Evolutionary conservation across 169 alveolate genomes (phyloP).

Genomic region (Plasmodium berghei): DNA sequence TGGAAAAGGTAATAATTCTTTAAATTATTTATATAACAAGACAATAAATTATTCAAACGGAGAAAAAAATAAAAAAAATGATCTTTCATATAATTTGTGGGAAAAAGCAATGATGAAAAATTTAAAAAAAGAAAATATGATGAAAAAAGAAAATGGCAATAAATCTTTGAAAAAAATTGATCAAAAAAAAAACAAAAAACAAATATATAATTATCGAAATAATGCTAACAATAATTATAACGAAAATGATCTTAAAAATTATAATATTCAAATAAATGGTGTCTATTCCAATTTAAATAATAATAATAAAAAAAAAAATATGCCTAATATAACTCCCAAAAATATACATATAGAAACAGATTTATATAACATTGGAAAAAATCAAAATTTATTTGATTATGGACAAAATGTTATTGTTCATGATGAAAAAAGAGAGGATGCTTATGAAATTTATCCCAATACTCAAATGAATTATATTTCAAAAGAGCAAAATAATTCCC

Average conservation of each 20-base stretch:
- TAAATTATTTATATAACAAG: conserved; percentile 7
- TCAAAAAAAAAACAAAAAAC: background rate
- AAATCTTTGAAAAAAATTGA: background rate
- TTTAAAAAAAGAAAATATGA: conserved; percentile 16
- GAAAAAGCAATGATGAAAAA: conserved; percentile 22
- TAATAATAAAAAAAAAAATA: background rate
- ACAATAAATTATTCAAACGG: background rate
- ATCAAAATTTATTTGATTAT: background rate
- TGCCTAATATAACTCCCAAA: background rate
- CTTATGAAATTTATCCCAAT: conserved; percentile 17
- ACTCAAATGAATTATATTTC: conserved; percentile 1
- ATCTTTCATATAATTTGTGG: conserved; percentile 52
- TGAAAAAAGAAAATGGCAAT: background rate
- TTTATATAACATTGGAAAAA: conserved; percentile 3
- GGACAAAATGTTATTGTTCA: conserved; percentile 10
- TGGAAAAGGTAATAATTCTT: background rate
- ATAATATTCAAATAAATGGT: conserved; percentile 29
- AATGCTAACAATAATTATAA: background rate
- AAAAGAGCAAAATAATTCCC: background rate
- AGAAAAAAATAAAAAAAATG: conserved; percentile 15
- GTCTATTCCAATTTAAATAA: conserved; percentile 10
- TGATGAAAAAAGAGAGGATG: conserved; percentile 57
- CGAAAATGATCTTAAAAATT: background rate
- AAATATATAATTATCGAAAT: too few relatives aligned
- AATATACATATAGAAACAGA: background rate